Evolutionary conservation across 768 basidiomycete genomes (phyloP).

Genomic region (Coprinopsis cinerea): DNA sequence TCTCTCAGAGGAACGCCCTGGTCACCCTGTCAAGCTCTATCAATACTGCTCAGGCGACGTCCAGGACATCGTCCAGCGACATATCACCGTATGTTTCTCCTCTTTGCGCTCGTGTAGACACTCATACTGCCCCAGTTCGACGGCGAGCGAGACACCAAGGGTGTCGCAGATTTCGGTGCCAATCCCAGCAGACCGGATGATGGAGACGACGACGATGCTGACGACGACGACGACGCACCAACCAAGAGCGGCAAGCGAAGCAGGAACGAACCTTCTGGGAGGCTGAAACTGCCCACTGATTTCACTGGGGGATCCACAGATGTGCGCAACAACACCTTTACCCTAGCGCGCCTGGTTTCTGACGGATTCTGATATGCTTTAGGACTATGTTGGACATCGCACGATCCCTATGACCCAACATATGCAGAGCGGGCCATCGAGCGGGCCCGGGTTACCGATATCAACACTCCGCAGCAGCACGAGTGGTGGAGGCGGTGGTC

Average conservation of each 20-base stretch:
- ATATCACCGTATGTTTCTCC: constrained; percentile 36
- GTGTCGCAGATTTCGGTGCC: constrained; percentile 35
- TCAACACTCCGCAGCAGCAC: background rate
- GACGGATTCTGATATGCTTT: constrained; percentile 16
- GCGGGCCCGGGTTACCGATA: background rate
- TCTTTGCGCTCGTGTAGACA: constrained; percentile 1
- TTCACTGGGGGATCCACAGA: constrained; percentile 15
- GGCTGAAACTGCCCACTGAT: constrained; percentile 23
- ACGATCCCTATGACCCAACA: constrained; percentile 24
- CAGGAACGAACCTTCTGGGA: constrained; percentile 20
- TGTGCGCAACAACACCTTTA: background rate
- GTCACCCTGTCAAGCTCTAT: constrained; percentile 76
- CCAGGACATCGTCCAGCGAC: constrained; percentile 63
- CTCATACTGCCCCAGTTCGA: constrained; percentile 32
- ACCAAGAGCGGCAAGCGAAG: constrained; percentile 21
- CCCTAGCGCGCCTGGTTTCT: constrained; percentile 10
- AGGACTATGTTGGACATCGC: constrained; percentile 13
- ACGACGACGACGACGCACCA: constrained; percentile 17
- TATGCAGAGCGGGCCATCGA: background rate
- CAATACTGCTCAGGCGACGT: constrained; percentile 75
- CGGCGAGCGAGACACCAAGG: constrained; percentile 43
- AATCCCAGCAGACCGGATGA: constrained; percentile 25
- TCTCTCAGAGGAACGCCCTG: constrained; percentile 61
- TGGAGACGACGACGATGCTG: constrained; percentile 36
- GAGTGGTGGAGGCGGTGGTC: background rate